Base-by-base conservation (phyloP, 176 grass and related monocot genomes). In the Eleusine coracana region DNA sequence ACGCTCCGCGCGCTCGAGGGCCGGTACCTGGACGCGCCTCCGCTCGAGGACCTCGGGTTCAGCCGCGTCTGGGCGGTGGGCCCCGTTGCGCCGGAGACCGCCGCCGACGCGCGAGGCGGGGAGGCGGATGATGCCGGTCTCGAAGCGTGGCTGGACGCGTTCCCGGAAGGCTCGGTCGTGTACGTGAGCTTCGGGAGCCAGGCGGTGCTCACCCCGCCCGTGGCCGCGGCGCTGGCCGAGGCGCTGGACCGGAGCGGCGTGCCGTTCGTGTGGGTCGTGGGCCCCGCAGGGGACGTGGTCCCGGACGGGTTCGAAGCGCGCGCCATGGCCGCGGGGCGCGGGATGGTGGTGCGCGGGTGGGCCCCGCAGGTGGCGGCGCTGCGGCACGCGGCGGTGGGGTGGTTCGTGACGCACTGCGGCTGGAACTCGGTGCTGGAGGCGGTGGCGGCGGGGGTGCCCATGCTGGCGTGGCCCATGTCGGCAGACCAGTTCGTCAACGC, bases 401-500 rank as follows among this genome's bases (percentile, higher is more conserved):
- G 83, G 92, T 94, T 92, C 84, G 1, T 94, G 70, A 88, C 80
- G 15, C 89, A 91, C 82, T 94, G 92, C 51, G 92, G 92, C 8
- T 94, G 88, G 92, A 94, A 94, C 79, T 94, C 88, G 49, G 80
- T 88, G 72, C 82, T 90, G 59, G 88, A 94, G 80, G 78, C 92
- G 18, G 85, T 81, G 39, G 55, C 90, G 3, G 90, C 90, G 0
- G 95, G 92, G 2, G 88, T 97, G 65, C 86, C 90, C 25, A 87
- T 97, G 86, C 78, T 94, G 74, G 86, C 88, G 34, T 97, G 95
- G 90, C 92, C 95, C 18, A 83, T 89, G 88, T 10, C 41, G 17
- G 90, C 88, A 5, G 95, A 94, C 84, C 90, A 97, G 76, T 94
- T 92, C 81, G 70, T 69, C 13, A 92, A 97, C 85, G 86, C 92